Conservation (phyloP, 768 basidiomycete species). For the Lentinula raphanica region DNA sequence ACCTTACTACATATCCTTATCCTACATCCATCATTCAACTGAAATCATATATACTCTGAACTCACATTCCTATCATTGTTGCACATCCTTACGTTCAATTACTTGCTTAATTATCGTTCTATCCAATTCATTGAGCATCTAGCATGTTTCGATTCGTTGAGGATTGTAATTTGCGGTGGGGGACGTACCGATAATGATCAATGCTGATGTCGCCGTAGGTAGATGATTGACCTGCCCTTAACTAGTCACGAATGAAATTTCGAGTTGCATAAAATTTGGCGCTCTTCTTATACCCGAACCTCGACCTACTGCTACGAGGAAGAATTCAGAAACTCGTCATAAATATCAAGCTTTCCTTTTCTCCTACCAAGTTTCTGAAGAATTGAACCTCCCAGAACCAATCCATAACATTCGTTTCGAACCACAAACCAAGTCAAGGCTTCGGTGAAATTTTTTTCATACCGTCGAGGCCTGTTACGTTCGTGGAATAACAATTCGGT, state of each 20-base stretch:
- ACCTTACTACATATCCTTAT: not conserved
- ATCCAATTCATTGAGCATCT: not conserved
- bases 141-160: too few species aligned
- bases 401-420: too few species aligned
- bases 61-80: not conserved
- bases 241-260: not conserved
- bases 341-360: not conserved
- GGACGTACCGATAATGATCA: too few species aligned
- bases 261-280: too few species aligned
- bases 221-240: not conserved
- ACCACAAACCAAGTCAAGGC: constrained; percentile 68
- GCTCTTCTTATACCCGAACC: not conserved
- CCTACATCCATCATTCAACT: not conserved
- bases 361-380: too few species aligned
- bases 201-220: too few species aligned
- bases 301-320: not conserved
- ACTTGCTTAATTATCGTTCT: not conserved
- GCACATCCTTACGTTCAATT: not conserved
- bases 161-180: too few species aligned
- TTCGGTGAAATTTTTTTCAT: constrained; percentile 32
- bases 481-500: constrained; percentile 55
- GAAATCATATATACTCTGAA: not conserved
- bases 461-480: constrained; percentile 66
- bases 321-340: too few species aligned
- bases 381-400: too few species aligned